These are phyloP conservation scores for Seiridium unicorne DNA, from an alignment of 2,329 filamentous ascomycete genomes.

Conservation along the genomic window DNA sequence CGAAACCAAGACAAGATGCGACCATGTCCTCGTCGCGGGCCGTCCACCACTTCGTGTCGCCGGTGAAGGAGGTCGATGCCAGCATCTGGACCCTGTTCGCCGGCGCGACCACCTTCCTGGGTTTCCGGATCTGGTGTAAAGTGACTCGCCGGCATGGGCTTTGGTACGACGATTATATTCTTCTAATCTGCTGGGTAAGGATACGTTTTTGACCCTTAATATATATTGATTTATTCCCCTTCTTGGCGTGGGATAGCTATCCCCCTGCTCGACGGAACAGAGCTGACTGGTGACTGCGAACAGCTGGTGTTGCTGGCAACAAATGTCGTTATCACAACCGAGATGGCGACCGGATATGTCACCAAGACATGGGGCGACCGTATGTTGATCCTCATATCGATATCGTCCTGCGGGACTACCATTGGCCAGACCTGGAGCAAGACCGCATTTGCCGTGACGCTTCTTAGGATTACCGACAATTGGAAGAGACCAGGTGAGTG, in stretches of 20 bases:
- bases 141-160: constrained; percentile 4
- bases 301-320: constrained; percentile 3
- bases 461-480: constrained; percentile 40
- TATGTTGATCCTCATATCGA: constrained; percentile 52
- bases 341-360: constrained; percentile 6
- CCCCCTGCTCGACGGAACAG: background rate
- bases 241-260: no score
- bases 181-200: constrained; percentile 20
- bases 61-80: constrained; percentile 13
- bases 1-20: background rate
- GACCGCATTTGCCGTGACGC: constrained; percentile 35
- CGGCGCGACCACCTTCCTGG: constrained; percentile 15
- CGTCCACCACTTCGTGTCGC: constrained; percentile 8
- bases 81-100: constrained; percentile 17
- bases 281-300: background rate
- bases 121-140: constrained; percentile 15
- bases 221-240: no score
- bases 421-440: constrained; percentile 35
- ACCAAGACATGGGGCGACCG: constrained; percentile 45
- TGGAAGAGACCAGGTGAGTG: constrained; percentile 30
- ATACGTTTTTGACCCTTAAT: no score
- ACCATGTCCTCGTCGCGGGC: constrained; percentile 1
- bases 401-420: constrained; percentile 34
- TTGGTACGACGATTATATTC: constrained; percentile 18
- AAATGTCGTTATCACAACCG: background rate